Conservation (phyloP, 345 rosid species). For the Arabidopsis thaliana region DNA sequence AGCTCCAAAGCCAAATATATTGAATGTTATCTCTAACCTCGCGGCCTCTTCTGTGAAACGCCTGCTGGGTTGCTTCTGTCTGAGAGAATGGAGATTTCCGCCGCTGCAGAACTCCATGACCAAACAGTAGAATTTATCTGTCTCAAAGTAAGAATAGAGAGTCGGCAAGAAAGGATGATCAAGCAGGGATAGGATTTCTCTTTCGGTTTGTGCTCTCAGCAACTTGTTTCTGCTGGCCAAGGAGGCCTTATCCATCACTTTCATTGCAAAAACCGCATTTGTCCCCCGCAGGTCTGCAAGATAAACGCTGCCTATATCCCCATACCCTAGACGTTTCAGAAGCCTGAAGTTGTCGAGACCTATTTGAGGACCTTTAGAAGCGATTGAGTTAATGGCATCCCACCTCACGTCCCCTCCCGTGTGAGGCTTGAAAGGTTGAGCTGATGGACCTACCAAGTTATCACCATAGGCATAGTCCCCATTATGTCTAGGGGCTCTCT, state of each 20-base stretch:
- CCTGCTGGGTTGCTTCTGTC: conserved; percentile 75
- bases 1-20: conserved; percentile 12
- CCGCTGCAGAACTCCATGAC: conserved; percentile 92
- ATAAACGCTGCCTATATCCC: conserved; percentile 88
- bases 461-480: conserved; percentile 48
- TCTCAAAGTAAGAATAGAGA: conserved; percentile 75
- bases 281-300: conserved; percentile 81
- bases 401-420: conserved; percentile 87
- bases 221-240: conserved; percentile 88
- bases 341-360: conserved; percentile 78
- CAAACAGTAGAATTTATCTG: conserved; percentile 69
- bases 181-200: conserved; percentile 67
- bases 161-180: conserved; percentile 82
- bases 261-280: conserved; percentile 76
- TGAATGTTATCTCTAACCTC: conserved; percentile 46
- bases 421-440: conserved; percentile 71
- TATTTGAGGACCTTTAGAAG: conserved; percentile 55
- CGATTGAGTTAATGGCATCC: conserved; percentile 74
- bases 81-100: conserved; percentile 79
- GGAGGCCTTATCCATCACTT: conserved; percentile 83
- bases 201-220: conserved; percentile 69
- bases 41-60: conserved; percentile 76
- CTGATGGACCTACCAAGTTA: conserved; percentile 56
- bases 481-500: conserved; percentile 41
- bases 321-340: conserved; percentile 84